Evolutionary conservation across 1,284 basidiomycete genomes (phyloP), one percentile per base, ranked within the genome.

Genomic region (Schizopora paradoxa): DNA sequence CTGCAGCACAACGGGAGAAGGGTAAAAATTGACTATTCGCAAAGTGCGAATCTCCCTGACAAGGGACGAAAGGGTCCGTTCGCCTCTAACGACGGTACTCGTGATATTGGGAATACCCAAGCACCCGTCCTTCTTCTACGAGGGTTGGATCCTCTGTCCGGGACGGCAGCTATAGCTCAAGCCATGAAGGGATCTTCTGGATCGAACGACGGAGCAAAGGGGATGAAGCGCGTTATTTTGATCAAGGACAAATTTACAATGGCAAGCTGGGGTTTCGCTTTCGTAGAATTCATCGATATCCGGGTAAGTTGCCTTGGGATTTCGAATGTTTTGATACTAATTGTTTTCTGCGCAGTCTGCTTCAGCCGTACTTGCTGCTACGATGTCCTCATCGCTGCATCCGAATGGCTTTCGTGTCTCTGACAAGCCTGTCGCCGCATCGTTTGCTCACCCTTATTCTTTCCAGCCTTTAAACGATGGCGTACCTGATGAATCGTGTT

Each of bases 21-120:
- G 54, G 83, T 92, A 60, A 92, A 92, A 67, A 91, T 95, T 55
- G 91, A 95, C 63, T 94, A 86, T 58, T 91, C 90, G 26, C 86
- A 82, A 63, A 86, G 82, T 53, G 82, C 82, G 16, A 75, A 75
- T 25, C 84, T 83, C 18, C 76, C 79, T 40, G 82, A 85, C 47
- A 76, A 75, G 54, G 74, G 76, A 6, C 71, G 78, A 36, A 64
- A 69, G 27, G 76, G 72, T 40, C 73, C 77, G 37, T 74, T 74
- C 47, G 80, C 81, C 54, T 61, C 72, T 55, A 95, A 95, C 59
- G 93, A 97, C 58, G 93, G 93, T 1, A 95, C 89, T 48, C 76
- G 91, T 40, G 93, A 97, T 66, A 94, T 97, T 58, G 93, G 90
- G 51, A 88, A 85, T 51, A 66, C 81, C 2, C 84, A 82, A 57